Percentiles rank a stretch among this genome's conserved stretches.
Conservation (phyloP, 306 rosid species). For the Acacia acuminata region DNA sequence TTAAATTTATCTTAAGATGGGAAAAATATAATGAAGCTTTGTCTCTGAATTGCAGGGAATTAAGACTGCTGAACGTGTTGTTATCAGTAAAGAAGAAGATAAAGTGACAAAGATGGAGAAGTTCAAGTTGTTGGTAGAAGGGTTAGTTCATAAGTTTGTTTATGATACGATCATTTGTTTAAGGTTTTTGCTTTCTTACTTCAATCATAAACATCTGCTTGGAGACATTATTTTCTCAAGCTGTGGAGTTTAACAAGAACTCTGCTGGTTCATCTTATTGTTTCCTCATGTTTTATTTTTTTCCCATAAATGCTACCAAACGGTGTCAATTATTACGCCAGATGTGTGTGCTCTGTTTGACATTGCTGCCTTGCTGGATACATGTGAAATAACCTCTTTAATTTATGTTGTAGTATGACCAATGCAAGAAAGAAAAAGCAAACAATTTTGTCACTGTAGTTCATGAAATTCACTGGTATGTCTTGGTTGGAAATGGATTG, state of each 20-base stretch:
- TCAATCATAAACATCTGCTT: constrained; percentile 10
- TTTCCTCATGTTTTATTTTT: neutral
- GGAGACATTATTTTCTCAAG: constrained; percentile 11
- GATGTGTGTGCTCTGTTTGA: constrained; percentile 2
- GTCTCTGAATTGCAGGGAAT: constrained; percentile 68
- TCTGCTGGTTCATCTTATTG: neutral
- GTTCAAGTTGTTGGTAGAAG: constrained; percentile 78
- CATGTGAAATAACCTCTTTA: neutral
- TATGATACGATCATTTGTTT: neutral
- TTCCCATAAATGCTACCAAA: neutral
- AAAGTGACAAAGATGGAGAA: constrained; percentile 41
- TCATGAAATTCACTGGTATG: neutral
- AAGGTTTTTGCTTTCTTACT: constrained; percentile 16
- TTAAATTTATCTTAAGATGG: constrained; percentile 10
- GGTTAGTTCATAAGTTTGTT: constrained; percentile 61
- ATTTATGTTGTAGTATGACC: neutral
- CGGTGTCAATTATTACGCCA: neutral
- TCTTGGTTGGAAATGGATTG: neutral
- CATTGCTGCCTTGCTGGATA: neutral
- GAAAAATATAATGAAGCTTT: constrained; percentile 1
- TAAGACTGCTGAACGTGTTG: constrained; percentile 74
- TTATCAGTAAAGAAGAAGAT: constrained; percentile 55
- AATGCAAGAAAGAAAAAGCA: constrained; percentile 15
- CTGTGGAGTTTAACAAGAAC: constrained; percentile 1
- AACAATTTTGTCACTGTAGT: neutral